Conservation (phyloP, 805 yeast species). For the Maudiozyma barnettii region DNA sequence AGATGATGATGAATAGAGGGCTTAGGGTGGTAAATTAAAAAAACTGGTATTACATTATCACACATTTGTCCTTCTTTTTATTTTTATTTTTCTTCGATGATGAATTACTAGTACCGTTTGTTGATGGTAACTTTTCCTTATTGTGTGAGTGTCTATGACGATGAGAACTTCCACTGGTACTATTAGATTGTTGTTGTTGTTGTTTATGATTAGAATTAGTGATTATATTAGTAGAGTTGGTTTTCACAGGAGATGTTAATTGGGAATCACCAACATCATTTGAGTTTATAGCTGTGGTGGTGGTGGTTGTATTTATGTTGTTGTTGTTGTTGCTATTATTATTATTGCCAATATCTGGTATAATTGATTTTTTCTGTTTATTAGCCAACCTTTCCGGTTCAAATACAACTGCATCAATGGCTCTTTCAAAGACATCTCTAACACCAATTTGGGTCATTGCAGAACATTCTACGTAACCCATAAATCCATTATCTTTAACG, state of each 20-base stretch:
- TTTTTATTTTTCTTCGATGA: conserved; percentile 10
- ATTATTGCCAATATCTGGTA: background rate
- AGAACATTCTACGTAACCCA: conserved; percentile 76
- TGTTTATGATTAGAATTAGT: background rate
- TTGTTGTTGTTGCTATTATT: background rate
- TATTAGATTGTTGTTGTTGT: background rate
- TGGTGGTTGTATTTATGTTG: too few relatives aligned
- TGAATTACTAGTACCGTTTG: background rate
- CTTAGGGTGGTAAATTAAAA: background rate
- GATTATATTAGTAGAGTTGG: background rate
- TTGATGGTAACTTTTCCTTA: background rate
- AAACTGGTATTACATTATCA: conserved; percentile 11
- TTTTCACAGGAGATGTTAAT: background rate
- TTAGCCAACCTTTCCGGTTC: conserved; percentile 30
- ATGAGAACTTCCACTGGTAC: background rate
- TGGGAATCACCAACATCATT: background rate
- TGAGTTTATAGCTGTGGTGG: background rate
- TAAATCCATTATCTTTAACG: conserved; percentile 64
- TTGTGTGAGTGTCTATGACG: background rate
- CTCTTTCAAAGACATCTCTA: conserved; percentile 73
- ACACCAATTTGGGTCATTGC: conserved; percentile 86
- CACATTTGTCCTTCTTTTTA: conserved; percentile 14
- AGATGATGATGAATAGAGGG: background rate
- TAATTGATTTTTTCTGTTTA: background rate
- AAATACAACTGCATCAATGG: conserved; percentile 56